Percentiles rank a stretch among this genome's conserved stretches.
Evolutionary conservation across 495 filamentous ascomycete species (phyloP).

Genomic region (Trichoderma orchidacearum): DNA sequence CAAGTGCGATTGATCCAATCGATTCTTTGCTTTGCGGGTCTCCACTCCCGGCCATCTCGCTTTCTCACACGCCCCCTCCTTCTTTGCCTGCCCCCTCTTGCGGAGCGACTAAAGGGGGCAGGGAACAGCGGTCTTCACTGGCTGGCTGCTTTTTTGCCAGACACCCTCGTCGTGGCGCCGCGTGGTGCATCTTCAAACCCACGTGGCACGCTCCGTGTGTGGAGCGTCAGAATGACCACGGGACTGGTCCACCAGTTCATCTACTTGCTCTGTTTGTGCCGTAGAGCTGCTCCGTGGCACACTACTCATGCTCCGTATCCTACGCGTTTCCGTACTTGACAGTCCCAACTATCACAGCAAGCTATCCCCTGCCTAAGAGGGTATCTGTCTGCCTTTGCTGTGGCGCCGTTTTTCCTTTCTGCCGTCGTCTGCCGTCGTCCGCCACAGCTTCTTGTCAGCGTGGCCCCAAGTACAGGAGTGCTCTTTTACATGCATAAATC

Average conservation of each 20-base stretch:
- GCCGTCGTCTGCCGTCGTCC: background rate
- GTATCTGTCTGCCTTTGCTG: too few relatives aligned
- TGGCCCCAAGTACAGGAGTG: background rate
- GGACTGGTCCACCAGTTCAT: background rate
- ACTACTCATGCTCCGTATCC: too few relatives aligned
- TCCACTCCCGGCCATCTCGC: background rate
- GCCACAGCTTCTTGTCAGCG: background rate
- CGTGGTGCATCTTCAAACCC: background rate
- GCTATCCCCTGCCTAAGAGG: too few relatives aligned
- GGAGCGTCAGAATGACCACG: too few relatives aligned
- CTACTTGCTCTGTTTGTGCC: background rate
- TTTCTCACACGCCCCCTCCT: background rate
- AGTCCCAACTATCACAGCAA: too few relatives aligned
- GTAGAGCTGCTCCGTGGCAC: too few relatives aligned
- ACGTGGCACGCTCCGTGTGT: too few relatives aligned
- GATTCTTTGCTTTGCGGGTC: too few relatives aligned
- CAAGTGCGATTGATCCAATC: too few relatives aligned
- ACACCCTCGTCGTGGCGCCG: background rate
- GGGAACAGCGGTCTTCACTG: background rate
- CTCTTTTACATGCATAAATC: background rate
- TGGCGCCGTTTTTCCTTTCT: background rate
- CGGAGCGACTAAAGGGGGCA: too few relatives aligned
- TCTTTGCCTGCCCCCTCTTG: background rate
- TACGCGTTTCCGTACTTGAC: too few relatives aligned
- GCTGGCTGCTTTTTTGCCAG: background rate